Conservation (phyloP, 768 basidiomycete species). For the Melanogaster broomeanus region DNA sequence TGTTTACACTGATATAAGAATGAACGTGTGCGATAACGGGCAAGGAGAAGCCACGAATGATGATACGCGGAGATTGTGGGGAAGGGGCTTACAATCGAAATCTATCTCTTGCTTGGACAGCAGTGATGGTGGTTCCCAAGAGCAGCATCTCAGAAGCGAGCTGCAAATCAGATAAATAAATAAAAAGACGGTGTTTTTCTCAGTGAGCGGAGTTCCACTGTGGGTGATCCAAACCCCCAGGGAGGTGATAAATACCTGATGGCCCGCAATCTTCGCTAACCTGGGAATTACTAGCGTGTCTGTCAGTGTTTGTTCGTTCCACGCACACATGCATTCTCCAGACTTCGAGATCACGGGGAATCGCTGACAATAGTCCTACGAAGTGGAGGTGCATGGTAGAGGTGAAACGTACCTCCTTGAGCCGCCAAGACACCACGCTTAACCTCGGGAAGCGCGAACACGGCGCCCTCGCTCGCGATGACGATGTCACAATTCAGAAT, state of each 20-base stretch:
- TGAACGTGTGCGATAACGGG: constrained; percentile 13
- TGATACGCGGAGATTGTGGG: constrained; percentile 14
- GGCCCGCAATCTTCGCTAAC: constrained; percentile 63
- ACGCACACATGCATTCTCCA: constrained; percentile 7
- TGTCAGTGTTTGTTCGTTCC: constrained; percentile 12
- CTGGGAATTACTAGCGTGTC: constrained; percentile 67
- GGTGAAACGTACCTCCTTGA: constrained; percentile 58
- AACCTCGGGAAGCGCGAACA: constrained; percentile 77
- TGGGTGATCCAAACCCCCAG: constrained; percentile 2
- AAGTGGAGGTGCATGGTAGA: not conserved
- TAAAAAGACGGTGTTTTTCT: constrained; percentile 12
- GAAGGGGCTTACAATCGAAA: constrained; percentile 69
- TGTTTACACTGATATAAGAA: constrained; percentile 57
- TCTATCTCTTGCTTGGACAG: constrained; percentile 64
- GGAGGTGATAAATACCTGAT: constrained; percentile 55
- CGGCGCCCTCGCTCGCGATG: constrained; percentile 63
- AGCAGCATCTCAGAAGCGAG: constrained; percentile 77
- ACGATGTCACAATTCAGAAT: constrained; percentile 79
- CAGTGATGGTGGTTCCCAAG: constrained; percentile 66
- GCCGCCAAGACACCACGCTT: constrained; percentile 73
- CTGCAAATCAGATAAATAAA: constrained; percentile 39
- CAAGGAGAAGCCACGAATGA: constrained; percentile 10
- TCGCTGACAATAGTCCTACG: too few species aligned
- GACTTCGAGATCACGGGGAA: not conserved
- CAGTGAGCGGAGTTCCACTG: constrained; percentile 11